Percentiles rank a stretch among this genome's conserved stretches.
Evolutionary conservation across 495 filamentous ascomycete species (phyloP).

Genomic region (Penicillium mononematosum): DNA sequence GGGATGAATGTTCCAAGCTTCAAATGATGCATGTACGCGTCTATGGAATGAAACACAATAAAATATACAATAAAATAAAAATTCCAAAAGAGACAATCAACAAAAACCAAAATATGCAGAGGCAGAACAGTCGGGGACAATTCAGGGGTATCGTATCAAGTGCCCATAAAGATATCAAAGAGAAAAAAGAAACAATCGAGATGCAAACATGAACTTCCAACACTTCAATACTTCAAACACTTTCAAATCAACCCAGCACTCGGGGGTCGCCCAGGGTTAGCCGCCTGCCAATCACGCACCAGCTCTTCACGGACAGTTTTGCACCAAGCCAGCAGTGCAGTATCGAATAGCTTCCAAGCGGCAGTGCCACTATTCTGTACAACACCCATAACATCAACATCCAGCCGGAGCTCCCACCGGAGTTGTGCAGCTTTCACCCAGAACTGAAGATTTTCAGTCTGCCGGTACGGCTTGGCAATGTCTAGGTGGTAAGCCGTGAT

Average conservation of each 20-base stretch:
- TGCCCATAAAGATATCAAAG: constrained; percentile 20
- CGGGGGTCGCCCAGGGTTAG: constrained; percentile 28
- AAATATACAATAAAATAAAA: constrained; percentile 13
- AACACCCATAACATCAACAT: constrained; percentile 82
- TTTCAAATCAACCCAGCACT: constrained; percentile 30
- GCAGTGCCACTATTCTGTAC: constrained; percentile 64
- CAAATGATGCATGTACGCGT: constrained; percentile 7
- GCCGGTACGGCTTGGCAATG: constrained; percentile 88
- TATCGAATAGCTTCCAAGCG: constrained; percentile 79
- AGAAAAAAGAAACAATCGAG: constrained; percentile 18
- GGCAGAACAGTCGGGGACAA: constrained; percentile 25
- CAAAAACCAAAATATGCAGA: constrained; percentile 19
- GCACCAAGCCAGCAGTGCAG: constrained; percentile 77
- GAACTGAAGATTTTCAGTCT: constrained; percentile 88
- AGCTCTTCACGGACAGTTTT: constrained; percentile 74
- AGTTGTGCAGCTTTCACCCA: constrained; percentile 96
- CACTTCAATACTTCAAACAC: constrained; percentile 6
- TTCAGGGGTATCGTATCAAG: constrained; percentile 38
- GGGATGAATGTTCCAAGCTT: not conserved
- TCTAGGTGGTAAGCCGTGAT: constrained; percentile 87
- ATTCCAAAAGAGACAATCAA: constrained; percentile 21
- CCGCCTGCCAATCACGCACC: constrained; percentile 54
- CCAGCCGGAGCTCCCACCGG: constrained; percentile 84
- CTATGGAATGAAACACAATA: constrained; percentile 3
- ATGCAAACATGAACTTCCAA: constrained; percentile 13